Conservation (phyloP, 768 basidiomycete genomes). For the Cantharellus cinnabarinus region DNA sequence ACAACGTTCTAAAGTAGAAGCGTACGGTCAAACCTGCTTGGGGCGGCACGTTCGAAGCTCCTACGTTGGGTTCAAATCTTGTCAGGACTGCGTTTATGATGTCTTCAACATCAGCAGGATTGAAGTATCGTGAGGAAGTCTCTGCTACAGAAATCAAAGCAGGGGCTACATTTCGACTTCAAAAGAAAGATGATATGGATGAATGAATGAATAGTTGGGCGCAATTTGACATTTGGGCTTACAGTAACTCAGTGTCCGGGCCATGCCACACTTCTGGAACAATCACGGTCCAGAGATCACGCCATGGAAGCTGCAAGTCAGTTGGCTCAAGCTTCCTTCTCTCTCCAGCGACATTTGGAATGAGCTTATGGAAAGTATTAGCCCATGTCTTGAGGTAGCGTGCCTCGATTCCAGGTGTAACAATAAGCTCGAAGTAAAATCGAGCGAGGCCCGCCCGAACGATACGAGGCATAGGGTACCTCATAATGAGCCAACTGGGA, state of each 20-base stretch:
- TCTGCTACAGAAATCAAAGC: conserved; percentile 54
- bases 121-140: conserved; percentile 48
- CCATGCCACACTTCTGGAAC: conserved; percentile 26
- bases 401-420: conserved; percentile 56
- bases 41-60: conserved; percentile 10
- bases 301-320: conserved; percentile 55
- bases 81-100: conserved; percentile 61
- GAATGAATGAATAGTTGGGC: no score
- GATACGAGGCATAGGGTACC: conserved; percentile 50
- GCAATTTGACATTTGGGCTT: no score
- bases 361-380: conserved; percentile 53
- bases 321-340: conserved; percentile 43
- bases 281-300: conserved; percentile 52
- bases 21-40: not conserved
- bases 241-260: conserved; percentile 15
- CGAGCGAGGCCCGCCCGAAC: conserved; percentile 52
- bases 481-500: conserved; percentile 58
- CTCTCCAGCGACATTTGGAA: conserved; percentile 41
- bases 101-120: conserved; percentile 36
- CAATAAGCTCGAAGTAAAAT: conserved; percentile 55
- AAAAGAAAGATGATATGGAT: not conserved
- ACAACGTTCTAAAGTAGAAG: not conserved
- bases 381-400: conserved; percentile 55
- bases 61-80: conserved; percentile 46
- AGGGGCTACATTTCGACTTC: conserved; percentile 23